Base-by-base conservation (phyloP, 768 basidiomycete genomes). In the Psilocybe cyanescens region DNA sequence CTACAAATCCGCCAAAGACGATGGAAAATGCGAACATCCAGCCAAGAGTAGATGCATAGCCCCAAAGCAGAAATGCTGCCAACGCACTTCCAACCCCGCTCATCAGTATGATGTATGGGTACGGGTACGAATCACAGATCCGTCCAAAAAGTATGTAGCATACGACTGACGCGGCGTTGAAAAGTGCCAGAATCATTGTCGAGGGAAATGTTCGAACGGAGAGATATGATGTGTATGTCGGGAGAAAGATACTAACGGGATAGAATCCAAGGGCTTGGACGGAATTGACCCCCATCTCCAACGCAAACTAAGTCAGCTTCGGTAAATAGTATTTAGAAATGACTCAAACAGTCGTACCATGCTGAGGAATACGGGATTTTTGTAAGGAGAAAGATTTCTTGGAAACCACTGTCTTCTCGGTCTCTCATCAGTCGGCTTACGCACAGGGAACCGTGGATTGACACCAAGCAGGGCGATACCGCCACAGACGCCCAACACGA, bases 1-100 rank as follows among this genome's bases (percentile, higher is more conserved):
- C n/a, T 16, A 62, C 61, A 31, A 62, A 55, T 37, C 56, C 61
- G 11, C 61, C 61, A 31, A 62, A 62, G 8, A 62, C 52, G 8
- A 57, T 37, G 4, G 57, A 49, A 28, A 62, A 62, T 2, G 57
- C 61, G 39, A 62, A 62, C 7, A 62, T 52, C 57, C 57, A 58
- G 16, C 44, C 51, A 24, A 62, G 57, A 8, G 61, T 58, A 28
- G 61, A 58, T 9, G 57, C 61, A 17, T 54, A 62, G 37, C 61
- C 61, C 57, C 56, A 58, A 17, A 62, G 16, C 17, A 62, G 50
- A 29, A 62, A 52, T 4, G 57, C 61, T 24, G 61, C 61, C 12
- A 62, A 19, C 8, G 57, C 41, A 46, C 61, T 58, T 1, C 50
- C 57, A 17, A 62, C 1, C 19, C 61, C 61, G 29, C 61, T 62